Evolutionary conservation across 345 rosid species (phyloP), one percentile per base, ranked within the genome.

Genomic region (Citrus glauca): DNA sequence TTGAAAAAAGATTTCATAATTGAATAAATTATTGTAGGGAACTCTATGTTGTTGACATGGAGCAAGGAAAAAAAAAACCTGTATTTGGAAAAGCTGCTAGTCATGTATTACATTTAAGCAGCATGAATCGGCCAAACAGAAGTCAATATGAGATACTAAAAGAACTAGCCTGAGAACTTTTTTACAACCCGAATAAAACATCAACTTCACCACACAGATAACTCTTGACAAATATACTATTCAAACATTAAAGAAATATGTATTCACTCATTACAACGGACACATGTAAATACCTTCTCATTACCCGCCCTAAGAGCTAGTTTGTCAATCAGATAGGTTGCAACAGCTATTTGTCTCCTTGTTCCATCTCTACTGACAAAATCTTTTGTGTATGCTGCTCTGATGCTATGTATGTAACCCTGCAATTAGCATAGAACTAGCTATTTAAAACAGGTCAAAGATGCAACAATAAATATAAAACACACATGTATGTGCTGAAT

Each of bases 251-350:
- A 72, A 53, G 25, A 67, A 17, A 50, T 16, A 66, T 24, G 25
- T 24, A 67, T 56, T 53, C 2, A 25, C 27, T 55, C 30, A 27
- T 73, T 60, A 25, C 22, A 59, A 53, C 33, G 14, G 25, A 27
- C 11, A 68, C 37, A 73, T 17, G 74, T 73, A 79, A 75, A 73
- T 87, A 97, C 99, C 96, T 97, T 97, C 92, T 94, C 98, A 81
- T 97, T 97, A 74, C 99, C 99, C 57, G 99, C 99, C 90, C 99
- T 94, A 72, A 97, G 98, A 72, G 99, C 99, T 87, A 97, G 81
- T 84, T 91, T 89, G 85, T 97, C 99, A 82, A 97, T 94, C 75
- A 97, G 97, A 91, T 97, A 93, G 67, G 99, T 97, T 16, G 99
- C 99, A 71, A 97, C 98, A 27, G 99, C 97, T 74, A 97, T 93